These are phyloP conservation scores for Arbutus unedo DNA, from an alignment of 148 eudicot species.

Conservation along the genomic window DNA sequence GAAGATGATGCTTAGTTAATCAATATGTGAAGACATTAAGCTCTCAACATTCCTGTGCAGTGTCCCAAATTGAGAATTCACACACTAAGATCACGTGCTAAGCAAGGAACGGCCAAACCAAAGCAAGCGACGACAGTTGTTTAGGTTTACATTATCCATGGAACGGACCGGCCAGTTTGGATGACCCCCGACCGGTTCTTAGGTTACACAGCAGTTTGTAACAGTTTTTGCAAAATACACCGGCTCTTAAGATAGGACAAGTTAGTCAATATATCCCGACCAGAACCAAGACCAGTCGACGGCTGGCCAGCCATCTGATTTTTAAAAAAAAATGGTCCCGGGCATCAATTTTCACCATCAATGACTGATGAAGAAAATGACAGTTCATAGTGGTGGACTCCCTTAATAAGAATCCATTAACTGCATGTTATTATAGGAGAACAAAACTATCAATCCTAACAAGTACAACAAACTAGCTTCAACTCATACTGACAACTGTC, in stretches of 20 bases:
- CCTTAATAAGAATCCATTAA: not conserved
- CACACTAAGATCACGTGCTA: not conserved
- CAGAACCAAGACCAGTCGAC: no score
- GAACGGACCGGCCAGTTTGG: not conserved
- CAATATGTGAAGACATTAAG: not conserved
- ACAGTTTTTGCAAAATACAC: no score
- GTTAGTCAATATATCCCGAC: no score
- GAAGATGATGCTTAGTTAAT: not conserved
- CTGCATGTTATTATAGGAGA: not conserved
- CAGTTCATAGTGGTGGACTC: not conserved
- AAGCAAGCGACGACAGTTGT: not conserved
- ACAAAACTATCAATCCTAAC: not conserved
- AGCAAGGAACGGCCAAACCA: not conserved
- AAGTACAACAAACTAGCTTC: slow-evolving; percentile 11
- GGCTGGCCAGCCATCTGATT: no score
- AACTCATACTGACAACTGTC: not conserved
- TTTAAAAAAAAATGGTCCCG: not conserved
- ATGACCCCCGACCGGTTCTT: not conserved
- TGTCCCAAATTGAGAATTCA: not conserved
- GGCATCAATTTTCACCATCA: not conserved
- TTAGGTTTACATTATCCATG: not conserved
- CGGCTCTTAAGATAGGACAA: no score
- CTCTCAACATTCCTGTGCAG: no score
- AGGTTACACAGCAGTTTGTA: no score
- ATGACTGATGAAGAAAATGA: not conserved